Percentiles rank a stretch among this genome's conserved stretches.
phyloP scores from a whole-genome alignment of 1,139 yeast species.

The Suzukiozyma palmioleophila region DNA sequence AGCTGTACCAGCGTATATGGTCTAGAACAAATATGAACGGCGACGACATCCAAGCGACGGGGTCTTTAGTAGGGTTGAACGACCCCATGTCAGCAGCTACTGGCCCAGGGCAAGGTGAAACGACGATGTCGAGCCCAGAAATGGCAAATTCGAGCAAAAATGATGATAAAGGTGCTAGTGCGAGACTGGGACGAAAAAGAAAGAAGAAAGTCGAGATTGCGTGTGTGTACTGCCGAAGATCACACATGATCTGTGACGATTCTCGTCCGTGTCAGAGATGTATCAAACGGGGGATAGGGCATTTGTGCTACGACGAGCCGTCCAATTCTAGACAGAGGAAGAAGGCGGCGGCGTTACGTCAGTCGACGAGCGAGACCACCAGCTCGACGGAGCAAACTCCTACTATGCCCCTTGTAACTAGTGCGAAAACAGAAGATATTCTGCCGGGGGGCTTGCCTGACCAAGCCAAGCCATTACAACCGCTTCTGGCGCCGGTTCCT shows the following conservation, averaged over 20 bases:
- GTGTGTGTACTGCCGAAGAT: constrained; percentile 87
- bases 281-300: constrained; percentile 83
- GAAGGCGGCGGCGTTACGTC: constrained; percentile 30
- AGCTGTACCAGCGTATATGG: neutral
- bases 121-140: neutral
- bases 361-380: constrained; percentile 10
- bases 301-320: constrained; percentile 81
- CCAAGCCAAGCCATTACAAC: constrained; percentile 8
- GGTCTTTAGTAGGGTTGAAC: neutral
- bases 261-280: constrained; percentile 86
- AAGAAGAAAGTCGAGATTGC: constrained; percentile 66
- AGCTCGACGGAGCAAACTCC: constrained; percentile 5
- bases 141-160: constrained; percentile 1
- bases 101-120: neutral
- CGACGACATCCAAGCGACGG: constrained; percentile 1
- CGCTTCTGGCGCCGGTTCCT: constrained; percentile 6
- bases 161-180: constrained; percentile 4
- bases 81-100: constrained; percentile 5
- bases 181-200: constrained; percentile 22
- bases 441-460: neutral
- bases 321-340: constrained; percentile 40
- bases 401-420: constrained; percentile 7
- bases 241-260: constrained; percentile 93
- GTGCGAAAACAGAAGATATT: constrained; percentile 3
- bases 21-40: constrained; percentile 1